phyloP scores from a whole-genome alignment of 2,329 filamentous ascomycete species.

The Microdochium bolleyi region DNA sequence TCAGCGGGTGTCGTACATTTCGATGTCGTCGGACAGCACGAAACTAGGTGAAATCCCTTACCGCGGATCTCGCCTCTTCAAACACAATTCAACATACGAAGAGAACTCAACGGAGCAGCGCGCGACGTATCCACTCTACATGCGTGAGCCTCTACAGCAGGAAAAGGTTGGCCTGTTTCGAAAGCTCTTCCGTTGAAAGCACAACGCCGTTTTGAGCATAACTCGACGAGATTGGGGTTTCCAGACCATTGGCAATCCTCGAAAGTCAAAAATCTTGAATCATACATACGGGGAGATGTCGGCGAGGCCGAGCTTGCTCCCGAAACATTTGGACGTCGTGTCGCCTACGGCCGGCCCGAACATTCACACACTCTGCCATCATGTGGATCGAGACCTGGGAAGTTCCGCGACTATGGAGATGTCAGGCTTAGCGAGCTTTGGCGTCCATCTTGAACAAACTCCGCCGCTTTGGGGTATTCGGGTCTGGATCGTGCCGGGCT shows the following conservation, averaged over 20 bases:
- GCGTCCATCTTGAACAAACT: background rate
- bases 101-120: background rate
- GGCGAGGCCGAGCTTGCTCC: too few species aligned
- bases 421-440: background rate
- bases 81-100: background rate
- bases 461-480: background rate
- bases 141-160: background rate
- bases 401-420: background rate
- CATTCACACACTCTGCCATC: background rate
- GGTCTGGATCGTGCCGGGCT: background rate
- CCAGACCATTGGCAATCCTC: too few species aligned
- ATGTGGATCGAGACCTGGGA: background rate
- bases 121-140: background rate
- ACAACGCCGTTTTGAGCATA: background rate
- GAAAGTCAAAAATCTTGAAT: too few species aligned
- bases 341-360: background rate
- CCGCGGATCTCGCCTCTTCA: constrained; percentile 1
- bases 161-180: background rate
- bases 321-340: background rate
- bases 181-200: background rate
- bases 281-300: too few species aligned
- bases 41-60: constrained; percentile 32
- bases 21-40: constrained; percentile 33
- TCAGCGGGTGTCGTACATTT: constrained; percentile 20
- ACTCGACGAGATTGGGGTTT: background rate